phyloP scores from a whole-genome alignment of 495 filamentous ascomycete species.

The Aspergillus saccharolyticus region DNA sequence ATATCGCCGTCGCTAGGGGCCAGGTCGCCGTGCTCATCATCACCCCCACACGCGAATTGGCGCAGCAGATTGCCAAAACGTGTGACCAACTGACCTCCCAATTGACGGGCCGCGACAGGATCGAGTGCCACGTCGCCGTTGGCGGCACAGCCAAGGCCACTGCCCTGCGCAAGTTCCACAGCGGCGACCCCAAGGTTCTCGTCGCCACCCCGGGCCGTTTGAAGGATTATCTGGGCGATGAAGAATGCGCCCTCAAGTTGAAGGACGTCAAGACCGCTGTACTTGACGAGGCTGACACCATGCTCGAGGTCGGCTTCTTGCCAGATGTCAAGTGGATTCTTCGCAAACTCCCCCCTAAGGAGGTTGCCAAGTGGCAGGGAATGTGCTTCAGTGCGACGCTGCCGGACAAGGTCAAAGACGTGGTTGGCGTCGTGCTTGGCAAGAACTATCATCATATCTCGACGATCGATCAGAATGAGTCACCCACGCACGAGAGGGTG shows the following conservation, averaged over 20 bases:
- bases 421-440: slow-evolving; percentile 52
- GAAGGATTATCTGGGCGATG: slow-evolving; percentile 54
- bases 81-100: slow-evolving; percentile 47
- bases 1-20: slow-evolving; percentile 28
- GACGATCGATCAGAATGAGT: slow-evolving; percentile 56
- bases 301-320: slow-evolving; percentile 60
- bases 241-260: slow-evolving; percentile 37
- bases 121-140: slow-evolving; percentile 50
- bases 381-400: slow-evolving; percentile 73
- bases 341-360: slow-evolving; percentile 51
- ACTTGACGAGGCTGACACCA: slow-evolving; percentile 64
- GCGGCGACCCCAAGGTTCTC: slow-evolving; percentile 47
- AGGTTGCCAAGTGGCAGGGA: slow-evolving; percentile 50
- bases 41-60: slow-evolving; percentile 61
- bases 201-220: slow-evolving; percentile 62
- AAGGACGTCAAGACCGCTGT: slow-evolving; percentile 52
- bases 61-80: slow-evolving; percentile 61
- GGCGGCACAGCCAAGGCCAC: slow-evolving; percentile 49
- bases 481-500: slow-evolving; percentile 56
- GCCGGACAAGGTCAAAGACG: slow-evolving; percentile 56
- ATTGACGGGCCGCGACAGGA: slow-evolving; percentile 19
- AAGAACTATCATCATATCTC: slow-evolving; percentile 55
- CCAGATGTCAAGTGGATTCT: slow-evolving; percentile 55
- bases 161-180: slow-evolving; percentile 42
- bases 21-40: slow-evolving; percentile 59